Base-by-base conservation (phyloP, 306 rosid species). In the Cucumis cinereus region DNA sequence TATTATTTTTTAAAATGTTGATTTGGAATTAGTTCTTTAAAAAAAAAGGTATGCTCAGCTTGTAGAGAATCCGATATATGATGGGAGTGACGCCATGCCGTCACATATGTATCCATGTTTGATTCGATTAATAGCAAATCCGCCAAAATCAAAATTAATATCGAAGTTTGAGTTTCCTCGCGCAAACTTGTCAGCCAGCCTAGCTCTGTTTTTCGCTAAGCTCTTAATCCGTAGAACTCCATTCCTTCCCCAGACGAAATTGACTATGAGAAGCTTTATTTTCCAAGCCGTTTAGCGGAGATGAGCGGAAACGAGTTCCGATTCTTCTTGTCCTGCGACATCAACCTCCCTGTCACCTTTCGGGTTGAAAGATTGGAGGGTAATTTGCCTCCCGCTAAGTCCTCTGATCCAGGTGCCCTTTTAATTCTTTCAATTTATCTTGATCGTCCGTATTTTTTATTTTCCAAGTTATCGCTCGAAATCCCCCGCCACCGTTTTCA, bases 291-390 rank as follows among this genome's bases (percentile, higher is more conserved):
- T 57, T 74, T 12, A 24, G 61, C 61, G 38, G 43, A 61, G 30
- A 94, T 94, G 98, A 82, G 80, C 12, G 94, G 92, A 35, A 92
- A 86, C 87, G 99, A 94, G 85, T 94, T 94, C 80, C 87, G 99
- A 56, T 94, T 94, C 92, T 92, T 92, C 90, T 77, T 94, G 87
- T 92, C 99, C 15, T 92, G 99, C 79, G 99, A 94, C 73, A 94
- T 94, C 83, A 92, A 90, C 75, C 96, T 94, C 74, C 97, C 96
- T 1, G 89, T 90, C 10, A 92, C 95, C 60, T 89, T 94, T 79
- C 91, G 93, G 24, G 85, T 92, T 54, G 93, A 94, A 38, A 81
- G 89, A 54, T 85, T 94, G 28, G 99, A 94, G 76, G 99, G 99
- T 53, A 79, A 60, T 81, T 86, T 92, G 54, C 89, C 87, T 74